Conservation (phyloP, 495 filamentous ascomycete genomes). For the Acidiella bohemica region DNA sequence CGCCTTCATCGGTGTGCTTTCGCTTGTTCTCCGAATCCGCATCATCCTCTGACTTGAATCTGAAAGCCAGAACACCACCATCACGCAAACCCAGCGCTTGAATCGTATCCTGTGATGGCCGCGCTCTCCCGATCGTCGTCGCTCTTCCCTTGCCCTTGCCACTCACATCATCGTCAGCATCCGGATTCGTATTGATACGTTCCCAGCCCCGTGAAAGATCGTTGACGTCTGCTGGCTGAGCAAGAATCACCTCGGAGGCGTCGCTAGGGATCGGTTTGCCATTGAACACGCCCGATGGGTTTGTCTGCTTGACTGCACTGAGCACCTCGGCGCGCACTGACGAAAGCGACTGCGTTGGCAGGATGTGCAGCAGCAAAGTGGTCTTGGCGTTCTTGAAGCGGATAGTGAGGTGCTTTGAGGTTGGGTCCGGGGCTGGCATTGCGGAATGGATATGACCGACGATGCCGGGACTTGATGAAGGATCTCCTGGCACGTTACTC, state of each 20-base stretch:
- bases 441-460: no score
- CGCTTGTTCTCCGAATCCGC: slow-evolving; percentile 7
- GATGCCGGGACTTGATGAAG: no score
- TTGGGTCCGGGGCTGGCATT: slow-evolving; percentile 25
- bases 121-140: no score
- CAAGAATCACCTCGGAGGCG: slow-evolving; percentile 40
- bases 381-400: slow-evolving; percentile 67
- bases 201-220: slow-evolving; percentile 47
- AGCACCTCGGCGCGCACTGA: slow-evolving; percentile 52
- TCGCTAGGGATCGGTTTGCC: slow-evolving; percentile 36
- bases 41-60: slow-evolving; percentile 34
- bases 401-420: slow-evolving; percentile 43
- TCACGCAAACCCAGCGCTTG: slow-evolving; percentile 42
- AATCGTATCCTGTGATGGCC: no score
- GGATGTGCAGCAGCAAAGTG: slow-evolving; percentile 60
- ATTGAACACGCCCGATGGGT: slow-evolving; percentile 35
- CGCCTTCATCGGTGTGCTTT: slow-evolving; percentile 10
- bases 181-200: no score
- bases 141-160: slow-evolving; percentile 25
- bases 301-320: slow-evolving; percentile 35
- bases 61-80: slow-evolving; percentile 56
- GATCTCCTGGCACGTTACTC: no score
- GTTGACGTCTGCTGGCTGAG: slow-evolving; percentile 39
- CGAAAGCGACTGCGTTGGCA: slow-evolving; percentile 45
- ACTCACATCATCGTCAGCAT: slow-evolving; percentile 14